Evolutionary conservation across 2,329 filamentous ascomycete genomes (phyloP).

Genomic region (Aureobasidium leucospermi): DNA sequence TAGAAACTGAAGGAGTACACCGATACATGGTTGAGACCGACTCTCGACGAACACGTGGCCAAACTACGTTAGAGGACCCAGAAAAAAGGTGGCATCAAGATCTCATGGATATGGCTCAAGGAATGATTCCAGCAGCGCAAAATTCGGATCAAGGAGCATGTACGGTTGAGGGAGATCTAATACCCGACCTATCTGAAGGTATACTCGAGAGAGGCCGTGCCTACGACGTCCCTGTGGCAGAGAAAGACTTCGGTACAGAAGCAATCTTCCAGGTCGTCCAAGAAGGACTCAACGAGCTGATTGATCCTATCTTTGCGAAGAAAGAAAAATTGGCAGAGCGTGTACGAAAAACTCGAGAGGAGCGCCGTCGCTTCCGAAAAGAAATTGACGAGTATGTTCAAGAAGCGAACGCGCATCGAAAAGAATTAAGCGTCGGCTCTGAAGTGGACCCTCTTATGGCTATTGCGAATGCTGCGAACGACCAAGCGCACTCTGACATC

Average conservation of each 20-base stretch:
- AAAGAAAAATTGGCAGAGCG: conserved; percentile 70
- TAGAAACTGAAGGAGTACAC: not conserved
- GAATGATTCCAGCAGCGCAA: not conserved
- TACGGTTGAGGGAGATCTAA: not conserved
- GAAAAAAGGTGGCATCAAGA: conserved; percentile 64
- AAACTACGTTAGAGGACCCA: not conserved
- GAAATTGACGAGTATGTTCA: conserved; percentile 29
- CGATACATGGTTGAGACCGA: conserved; percentile 7
- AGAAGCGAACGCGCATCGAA: conserved; percentile 23
- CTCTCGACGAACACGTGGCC: not conserved
- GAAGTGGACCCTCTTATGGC: conserved; percentile 23
- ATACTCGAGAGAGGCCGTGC: conserved; percentile 64
- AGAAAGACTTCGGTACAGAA: conserved; percentile 77
- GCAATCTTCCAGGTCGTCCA: conserved; percentile 88
- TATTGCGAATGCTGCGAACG: conserved; percentile 15
- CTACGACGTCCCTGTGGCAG: conserved; percentile 70
- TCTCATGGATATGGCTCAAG: conserved; percentile 14
- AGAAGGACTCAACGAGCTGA: conserved; percentile 84
- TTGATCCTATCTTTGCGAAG: conserved; percentile 76
- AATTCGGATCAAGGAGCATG: not conserved
- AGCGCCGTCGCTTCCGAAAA: conserved; percentile 50
- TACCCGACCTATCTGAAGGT: conserved; percentile 56
- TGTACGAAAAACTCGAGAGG: conserved; percentile 54
- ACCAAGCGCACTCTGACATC: not conserved
- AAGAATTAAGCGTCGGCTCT: conserved; percentile 23